A percentile compares a stretch with the other conserved stretches of the same genome.
phyloP scores from a whole-genome alignment of 345 rosid genomes.

The Gossypium turneri region DNA sequence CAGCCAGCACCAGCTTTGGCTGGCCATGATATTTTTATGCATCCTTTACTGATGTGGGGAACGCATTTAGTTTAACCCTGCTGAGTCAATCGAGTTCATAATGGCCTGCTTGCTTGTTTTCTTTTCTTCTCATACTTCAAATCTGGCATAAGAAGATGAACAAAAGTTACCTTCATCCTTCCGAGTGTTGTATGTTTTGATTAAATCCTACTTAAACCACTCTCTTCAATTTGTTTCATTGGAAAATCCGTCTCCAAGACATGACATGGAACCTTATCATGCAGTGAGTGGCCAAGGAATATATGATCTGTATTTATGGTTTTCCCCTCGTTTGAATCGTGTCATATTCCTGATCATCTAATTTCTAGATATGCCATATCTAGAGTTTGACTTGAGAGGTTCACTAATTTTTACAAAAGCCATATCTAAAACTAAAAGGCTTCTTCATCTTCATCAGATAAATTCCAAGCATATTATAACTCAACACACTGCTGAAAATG shows the following conservation, averaged over 20 bases:
- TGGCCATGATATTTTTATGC: not conserved
- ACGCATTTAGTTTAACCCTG: not conserved
- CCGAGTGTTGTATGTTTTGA: not conserved
- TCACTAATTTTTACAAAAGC: not conserved
- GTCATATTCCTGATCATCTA: not conserved
- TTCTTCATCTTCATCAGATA: not conserved
- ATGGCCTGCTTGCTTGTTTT: not conserved
- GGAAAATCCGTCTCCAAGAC: not conserved
- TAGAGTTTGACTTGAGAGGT: not conserved
- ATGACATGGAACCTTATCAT: not conserved
- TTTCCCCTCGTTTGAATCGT: not conserved
- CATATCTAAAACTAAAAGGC: not conserved
- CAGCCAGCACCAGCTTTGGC: not conserved
- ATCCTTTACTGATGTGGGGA: not conserved
- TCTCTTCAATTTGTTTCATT: not conserved
- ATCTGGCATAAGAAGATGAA: constrained; percentile 1
- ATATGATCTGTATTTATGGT: not conserved
- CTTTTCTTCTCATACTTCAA: not conserved
- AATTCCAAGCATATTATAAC: not conserved
- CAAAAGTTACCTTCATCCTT: not conserved
- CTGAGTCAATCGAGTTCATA: not conserved
- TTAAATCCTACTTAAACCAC: not conserved
- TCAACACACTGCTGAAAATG: not conserved
- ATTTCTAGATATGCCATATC: constrained; percentile 3
- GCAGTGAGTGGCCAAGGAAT: not conserved